A percentile compares a stretch with the other conserved stretches of the same genome.
These are phyloP conservation scores for Pyricularia grisea DNA, from an alignment of 2,329 filamentous ascomycete species.

Conservation along the genomic window DNA sequence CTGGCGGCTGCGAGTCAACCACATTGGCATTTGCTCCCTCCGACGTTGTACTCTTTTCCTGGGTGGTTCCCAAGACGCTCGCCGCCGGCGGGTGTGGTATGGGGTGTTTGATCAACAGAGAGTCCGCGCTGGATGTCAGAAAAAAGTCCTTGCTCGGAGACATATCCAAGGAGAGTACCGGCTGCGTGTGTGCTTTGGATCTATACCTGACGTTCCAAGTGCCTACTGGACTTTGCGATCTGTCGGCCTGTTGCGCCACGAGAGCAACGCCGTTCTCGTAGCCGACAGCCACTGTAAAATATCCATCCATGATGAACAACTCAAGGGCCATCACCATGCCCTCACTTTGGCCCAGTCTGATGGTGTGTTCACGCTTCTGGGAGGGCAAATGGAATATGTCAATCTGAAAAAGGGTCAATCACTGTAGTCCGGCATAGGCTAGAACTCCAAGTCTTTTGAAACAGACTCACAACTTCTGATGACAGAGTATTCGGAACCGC, in stretches of 20 bases:
- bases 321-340: conserved; percentile 87
- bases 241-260: conserved; percentile 44
- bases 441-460: not conserved
- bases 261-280: conserved; percentile 79
- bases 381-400: conserved; percentile 79
- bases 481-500: conserved; percentile 73
- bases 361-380: conserved; percentile 55
- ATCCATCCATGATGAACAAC: conserved; percentile 34
- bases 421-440: conserved; percentile 7
- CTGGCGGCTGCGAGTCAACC: not conserved
- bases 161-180: conserved; percentile 65
- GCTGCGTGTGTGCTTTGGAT: conserved; percentile 64
- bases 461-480: conserved; percentile 53
- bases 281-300: conserved; percentile 58
- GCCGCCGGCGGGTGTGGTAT: conserved; percentile 24
- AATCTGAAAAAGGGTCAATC: conserved; percentile 33
- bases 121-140: conserved; percentile 75
- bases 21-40: not conserved
- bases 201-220: conserved; percentile 49
- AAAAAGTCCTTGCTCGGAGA: conserved; percentile 46
- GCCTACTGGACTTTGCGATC: conserved; percentile 13
- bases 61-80: not conserved
- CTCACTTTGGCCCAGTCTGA: conserved; percentile 39
- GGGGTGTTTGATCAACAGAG: conserved; percentile 66
- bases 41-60: not conserved